These are phyloP conservation scores for Globisporangium rhizosaccharum DNA, from an alignment of 352 stramenopile species.

Conservation along the genomic window DNA sequence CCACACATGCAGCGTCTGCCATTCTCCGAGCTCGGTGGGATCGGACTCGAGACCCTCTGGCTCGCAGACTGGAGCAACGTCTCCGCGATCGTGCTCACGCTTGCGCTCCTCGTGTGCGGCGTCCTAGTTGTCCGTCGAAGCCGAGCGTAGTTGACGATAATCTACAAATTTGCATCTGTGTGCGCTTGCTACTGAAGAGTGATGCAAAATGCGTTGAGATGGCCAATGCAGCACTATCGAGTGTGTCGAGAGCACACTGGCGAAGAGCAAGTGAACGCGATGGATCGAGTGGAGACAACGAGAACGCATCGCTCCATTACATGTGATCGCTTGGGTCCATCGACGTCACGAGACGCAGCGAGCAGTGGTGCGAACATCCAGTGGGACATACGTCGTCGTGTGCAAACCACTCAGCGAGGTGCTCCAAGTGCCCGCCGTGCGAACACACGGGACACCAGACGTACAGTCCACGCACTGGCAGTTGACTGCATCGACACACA, in stretches of 20 bases:
- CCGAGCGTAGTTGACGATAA: not conserved
- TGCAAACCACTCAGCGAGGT: conserved; percentile 79
- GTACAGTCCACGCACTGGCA: conserved; percentile 83
- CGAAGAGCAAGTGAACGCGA: not conserved
- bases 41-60: conserved; percentile 9
- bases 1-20: not conserved
- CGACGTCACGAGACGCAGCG: conserved; percentile 31
- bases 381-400: conserved; percentile 66
- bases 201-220: too few relatives aligned
- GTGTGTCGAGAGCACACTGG: too few relatives aligned
- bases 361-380: conserved; percentile 67
- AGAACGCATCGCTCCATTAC: not conserved
- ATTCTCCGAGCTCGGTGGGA: conserved; percentile 6
- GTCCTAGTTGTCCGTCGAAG: not conserved
- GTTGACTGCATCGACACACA: conserved; percentile 39
- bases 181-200: too few relatives aligned
- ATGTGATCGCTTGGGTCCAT: conserved; percentile 11
- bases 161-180: not conserved
- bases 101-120: conserved; percentile 4
- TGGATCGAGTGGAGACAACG: not conserved
- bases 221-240: too few relatives aligned
- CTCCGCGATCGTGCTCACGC: not conserved
- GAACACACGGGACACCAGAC: conserved; percentile 91
- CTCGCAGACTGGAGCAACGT: not conserved
- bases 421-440: conserved; percentile 83